Percentiles rank a stretch among this genome's conserved stretches.
These are phyloP conservation scores for Shiraia sp. DNA, from an alignment of 2,329 filamentous ascomycete species.

Conservation along the genomic window DNA sequence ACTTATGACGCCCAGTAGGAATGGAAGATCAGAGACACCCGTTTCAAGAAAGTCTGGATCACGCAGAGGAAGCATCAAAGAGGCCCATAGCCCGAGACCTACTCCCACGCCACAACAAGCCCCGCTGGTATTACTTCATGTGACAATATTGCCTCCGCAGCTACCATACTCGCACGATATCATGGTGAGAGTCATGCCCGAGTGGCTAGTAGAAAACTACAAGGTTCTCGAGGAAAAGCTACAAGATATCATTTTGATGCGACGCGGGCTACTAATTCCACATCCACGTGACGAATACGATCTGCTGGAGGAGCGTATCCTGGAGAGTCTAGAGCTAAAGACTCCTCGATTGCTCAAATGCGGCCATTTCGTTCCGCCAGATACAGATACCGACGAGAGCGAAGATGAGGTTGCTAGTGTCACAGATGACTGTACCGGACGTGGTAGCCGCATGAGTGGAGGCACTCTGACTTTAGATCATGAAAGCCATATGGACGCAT, in stretches of 20 bases:
- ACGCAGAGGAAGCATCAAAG: slow-evolving; percentile 29
- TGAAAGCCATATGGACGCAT: slow-evolving; percentile 42
- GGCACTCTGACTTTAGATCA: slow-evolving; percentile 39
- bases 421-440: slow-evolving; percentile 33
- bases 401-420: slow-evolving; percentile 41
- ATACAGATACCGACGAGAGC: slow-evolving; percentile 43
- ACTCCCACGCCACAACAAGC: slow-evolving; percentile 49
- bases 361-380: slow-evolving; percentile 67
- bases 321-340: slow-evolving; percentile 74
- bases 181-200: slow-evolving; percentile 57
- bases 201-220: slow-evolving; percentile 62
- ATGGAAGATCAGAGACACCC: slow-evolving; percentile 34
- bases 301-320: slow-evolving; percentile 73
- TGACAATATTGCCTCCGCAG: slow-evolving; percentile 72
- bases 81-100: slow-evolving; percentile 31
- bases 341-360: slow-evolving; percentile 73
- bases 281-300: slow-evolving; percentile 83
- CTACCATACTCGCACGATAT: slow-evolving; percentile 61
- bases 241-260: slow-evolving; percentile 68
- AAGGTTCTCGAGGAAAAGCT: slow-evolving; percentile 70
- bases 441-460: slow-evolving; percentile 42
- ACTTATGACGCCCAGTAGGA: slow-evolving; percentile 37
- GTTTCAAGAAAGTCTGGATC: slow-evolving; percentile 36
- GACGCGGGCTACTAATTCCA: slow-evolving; percentile 73
- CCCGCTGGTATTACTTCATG: slow-evolving; percentile 78